Evolutionary conservation across 805 yeast species (phyloP), one percentile per base, ranked within the genome.

Genomic region (Yamadazyma scolyti): DNA sequence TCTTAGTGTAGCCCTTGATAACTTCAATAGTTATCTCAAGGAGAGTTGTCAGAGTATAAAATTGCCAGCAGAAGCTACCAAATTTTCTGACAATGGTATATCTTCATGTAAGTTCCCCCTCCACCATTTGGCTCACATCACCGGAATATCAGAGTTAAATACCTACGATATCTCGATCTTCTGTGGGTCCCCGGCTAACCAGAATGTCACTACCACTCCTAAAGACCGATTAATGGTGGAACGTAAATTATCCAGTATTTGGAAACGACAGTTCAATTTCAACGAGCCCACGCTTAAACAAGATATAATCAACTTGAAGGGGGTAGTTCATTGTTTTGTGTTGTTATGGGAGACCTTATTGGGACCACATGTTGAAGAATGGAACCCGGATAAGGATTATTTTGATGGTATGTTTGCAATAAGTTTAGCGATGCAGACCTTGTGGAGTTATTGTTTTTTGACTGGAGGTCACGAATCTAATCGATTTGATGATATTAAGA

Each of bases 121-220:
- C 31, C 82, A 77, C 53, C 89, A 85, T 48, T 65, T 82, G 60
- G 77, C 85, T 1, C 89, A 82, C 48, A 75, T 83, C 10, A 73
- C 78, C 26, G 71, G 68, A 1, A 48, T 63, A 39, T 40, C 85
- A 50, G 75, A 84, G 30, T 71, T 82, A 17, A 79, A 83, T 34
- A 86, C 83, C 40, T 79, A 82, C 53, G 95, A 86, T 53, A 75
- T 83, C 35, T 82, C 82, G 32, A 79, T 83, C 4, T 80, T 67
- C 52, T 80, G 89, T 2, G 96, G 96, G 1, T 83, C 87, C 6
- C 93, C 93, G 1, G 75, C 82, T 58, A 72, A 88, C 46, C 79
- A 82, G 79, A 61, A 68, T 37, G 71, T 65, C 4, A 48, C 43
- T 17, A 67, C 62, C 2, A 58, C 64, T 2, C 30, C 41, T 18